phyloP scores from a whole-genome alignment of 257 asterid genomes.

The Scutellaria minor region DNA sequence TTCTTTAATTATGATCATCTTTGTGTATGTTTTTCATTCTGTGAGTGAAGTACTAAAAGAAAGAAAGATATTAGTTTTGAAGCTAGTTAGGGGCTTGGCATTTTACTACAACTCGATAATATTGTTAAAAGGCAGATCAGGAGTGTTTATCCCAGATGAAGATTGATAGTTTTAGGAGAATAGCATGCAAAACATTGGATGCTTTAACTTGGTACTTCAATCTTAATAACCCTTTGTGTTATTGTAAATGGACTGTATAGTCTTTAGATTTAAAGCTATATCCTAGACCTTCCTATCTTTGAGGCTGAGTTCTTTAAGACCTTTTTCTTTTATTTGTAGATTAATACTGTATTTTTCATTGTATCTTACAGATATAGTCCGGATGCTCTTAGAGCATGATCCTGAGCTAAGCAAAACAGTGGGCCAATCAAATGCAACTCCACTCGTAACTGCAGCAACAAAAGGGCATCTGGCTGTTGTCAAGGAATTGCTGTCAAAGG shows the following conservation, averaged over 20 bases:
- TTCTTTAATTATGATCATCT: not conserved
- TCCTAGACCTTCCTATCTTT: conserved; percentile 2
- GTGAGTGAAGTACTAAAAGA: not conserved
- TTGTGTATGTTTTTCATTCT: not conserved
- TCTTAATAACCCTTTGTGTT: not conserved
- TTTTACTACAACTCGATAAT: not conserved
- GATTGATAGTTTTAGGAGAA: not conserved
- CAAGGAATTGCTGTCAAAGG: conserved; percentile 56
- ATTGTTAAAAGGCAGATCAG: not conserved
- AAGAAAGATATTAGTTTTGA: not conserved
- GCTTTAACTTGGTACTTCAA: not conserved
- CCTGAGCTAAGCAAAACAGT: conserved; percentile 59
- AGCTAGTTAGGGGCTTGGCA: conserved; percentile 8
- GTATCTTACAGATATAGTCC: conserved; percentile 55
- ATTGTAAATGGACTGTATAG: not conserved
- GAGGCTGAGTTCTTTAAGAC: not conserved
- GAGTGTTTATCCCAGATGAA: not conserved
- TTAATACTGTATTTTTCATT: not conserved
- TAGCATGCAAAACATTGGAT: not conserved
- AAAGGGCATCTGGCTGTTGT: conserved; percentile 68
- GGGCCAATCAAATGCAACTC: conserved; percentile 73
- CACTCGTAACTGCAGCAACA: conserved; percentile 73
- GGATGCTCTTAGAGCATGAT: conserved; percentile 63
- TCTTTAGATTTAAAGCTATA: not conserved
- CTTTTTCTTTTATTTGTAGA: not conserved